phyloP scores from a whole-genome alignment of 2,329 filamentous ascomycete genomes.

The Fusarium luffae region DNA sequence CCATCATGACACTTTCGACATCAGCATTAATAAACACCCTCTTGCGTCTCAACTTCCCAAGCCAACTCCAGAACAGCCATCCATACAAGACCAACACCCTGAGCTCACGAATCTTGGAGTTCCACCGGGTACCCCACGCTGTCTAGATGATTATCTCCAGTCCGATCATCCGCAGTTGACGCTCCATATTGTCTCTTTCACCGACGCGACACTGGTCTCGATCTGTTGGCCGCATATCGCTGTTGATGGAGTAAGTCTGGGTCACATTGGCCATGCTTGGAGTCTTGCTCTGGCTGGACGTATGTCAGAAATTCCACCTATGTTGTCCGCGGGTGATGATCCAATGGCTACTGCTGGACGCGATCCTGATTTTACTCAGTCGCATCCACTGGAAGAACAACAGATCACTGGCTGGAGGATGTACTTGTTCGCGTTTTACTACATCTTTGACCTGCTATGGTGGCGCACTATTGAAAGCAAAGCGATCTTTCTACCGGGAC shows the following conservation, averaged over 20 bases:
- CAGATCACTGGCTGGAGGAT: conserved; percentile 2
- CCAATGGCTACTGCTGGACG: conserved; percentile 12
- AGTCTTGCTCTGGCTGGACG: conserved; percentile 9
- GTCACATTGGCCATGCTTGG: conserved; percentile 11
- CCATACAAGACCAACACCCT: not conserved
- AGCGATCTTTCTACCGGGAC: not conserved
- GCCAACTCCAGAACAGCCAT: conserved; percentile 13
- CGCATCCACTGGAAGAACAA: not conserved
- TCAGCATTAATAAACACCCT: conserved; percentile 55
- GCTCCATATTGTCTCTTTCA: conserved; percentile 17
- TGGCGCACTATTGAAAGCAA: conserved; percentile 12
- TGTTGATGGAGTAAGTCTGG: conserved; percentile 10
- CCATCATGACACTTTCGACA: conserved; percentile 51
- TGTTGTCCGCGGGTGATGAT: conserved; percentile 8
- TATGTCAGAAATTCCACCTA: not conserved
- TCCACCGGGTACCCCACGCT: not conserved
- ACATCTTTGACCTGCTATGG: not conserved
- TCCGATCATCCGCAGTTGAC: conserved; percentile 18
- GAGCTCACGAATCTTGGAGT: not conserved
- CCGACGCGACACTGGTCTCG: conserved; percentile 20
- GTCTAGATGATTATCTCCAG: conserved; percentile 9
- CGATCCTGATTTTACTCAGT: not conserved
- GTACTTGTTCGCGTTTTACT: not conserved
- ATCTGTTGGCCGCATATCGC: conserved; percentile 20
- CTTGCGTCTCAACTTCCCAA: conserved; percentile 53